Conservation (phyloP, 208 protist genomes). For the Spongospora subterranea region DNA sequence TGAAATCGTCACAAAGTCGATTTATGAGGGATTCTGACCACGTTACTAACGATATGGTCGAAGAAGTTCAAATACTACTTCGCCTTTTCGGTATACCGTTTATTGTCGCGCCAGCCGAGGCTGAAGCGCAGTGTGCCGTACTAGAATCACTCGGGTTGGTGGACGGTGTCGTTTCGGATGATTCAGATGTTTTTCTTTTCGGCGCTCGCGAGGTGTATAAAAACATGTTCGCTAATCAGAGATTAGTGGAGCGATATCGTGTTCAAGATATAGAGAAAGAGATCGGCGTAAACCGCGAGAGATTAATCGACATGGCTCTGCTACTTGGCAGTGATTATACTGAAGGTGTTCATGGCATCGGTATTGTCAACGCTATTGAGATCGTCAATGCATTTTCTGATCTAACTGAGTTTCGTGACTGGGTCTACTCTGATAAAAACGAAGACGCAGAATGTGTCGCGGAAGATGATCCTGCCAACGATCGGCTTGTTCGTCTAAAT, state of each 20-base stretch:
- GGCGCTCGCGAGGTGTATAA: conserved; percentile 85
- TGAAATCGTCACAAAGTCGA: not conserved
- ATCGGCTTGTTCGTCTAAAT: not conserved
- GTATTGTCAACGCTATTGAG: conserved; percentile 75
- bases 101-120: conserved; percentile 64
- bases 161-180: conserved; percentile 92
- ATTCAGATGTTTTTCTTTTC: conserved; percentile 93
- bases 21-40: conserved; percentile 18
- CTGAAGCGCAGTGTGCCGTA: conserved; percentile 68
- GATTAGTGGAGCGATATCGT: conserved; percentile 65
- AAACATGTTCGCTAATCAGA: conserved; percentile 83
- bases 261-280: conserved; percentile 66
- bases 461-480: not conserved
- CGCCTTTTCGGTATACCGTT: conserved; percentile 63
- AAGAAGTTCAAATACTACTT: conserved; percentile 59
- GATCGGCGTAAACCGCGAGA: conserved; percentile 80
- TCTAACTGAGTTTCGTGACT: not conserved
- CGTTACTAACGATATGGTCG: conserved; percentile 63
- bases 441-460: not conserved
- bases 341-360: conserved; percentile 85
- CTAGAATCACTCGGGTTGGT: conserved; percentile 76
- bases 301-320: conserved; percentile 85
- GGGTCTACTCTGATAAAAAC: not conserved
- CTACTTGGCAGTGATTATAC: conserved; percentile 93
- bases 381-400: conserved; percentile 64